Percentiles rank a stretch among this genome's conserved stretches.
phyloP scores from a whole-genome alignment of 2,329 filamentous ascomycete genomes.

The Zalaria sp. region DNA sequence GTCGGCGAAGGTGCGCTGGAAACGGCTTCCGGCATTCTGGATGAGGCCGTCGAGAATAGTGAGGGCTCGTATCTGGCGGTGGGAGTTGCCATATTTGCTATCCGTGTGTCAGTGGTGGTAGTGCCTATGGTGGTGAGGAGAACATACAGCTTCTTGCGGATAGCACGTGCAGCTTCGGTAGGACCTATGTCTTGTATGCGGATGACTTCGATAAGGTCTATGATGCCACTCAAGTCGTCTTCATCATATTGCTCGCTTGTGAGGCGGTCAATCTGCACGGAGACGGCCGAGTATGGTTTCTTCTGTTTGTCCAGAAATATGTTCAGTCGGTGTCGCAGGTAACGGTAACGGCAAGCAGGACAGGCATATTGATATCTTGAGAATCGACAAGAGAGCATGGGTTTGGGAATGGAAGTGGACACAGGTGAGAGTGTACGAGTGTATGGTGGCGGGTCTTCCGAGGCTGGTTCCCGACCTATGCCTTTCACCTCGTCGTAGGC shows the following conservation, averaged over 20 bases:
- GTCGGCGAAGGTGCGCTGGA: slow-evolving; percentile 78
- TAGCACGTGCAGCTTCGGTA: slow-evolving; percentile 74
- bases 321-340: slow-evolving; percentile 4
- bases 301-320: slow-evolving; percentile 26
- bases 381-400: slow-evolving; percentile 4
- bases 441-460: slow-evolving; percentile 1
- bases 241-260: slow-evolving; percentile 83
- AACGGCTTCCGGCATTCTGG: slow-evolving; percentile 79
- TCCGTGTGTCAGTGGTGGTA: not conserved
- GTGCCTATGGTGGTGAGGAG: not conserved
- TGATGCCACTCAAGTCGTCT: slow-evolving; percentile 81
- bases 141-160: slow-evolving; percentile 80
- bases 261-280: slow-evolving; percentile 79
- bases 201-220: slow-evolving; percentile 88
- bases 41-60: slow-evolving; percentile 85
- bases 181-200: slow-evolving; percentile 78
- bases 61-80: slow-evolving; percentile 79
- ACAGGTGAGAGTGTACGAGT: not conserved
- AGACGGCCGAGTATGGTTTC: slow-evolving; percentile 88
- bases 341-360: slow-evolving; percentile 5
- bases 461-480: not conserved
- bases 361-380: slow-evolving; percentile 4
- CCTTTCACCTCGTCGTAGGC: not conserved
- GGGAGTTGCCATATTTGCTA: slow-evolving; percentile 86
- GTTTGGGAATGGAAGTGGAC: not conserved